A percentile compares a stretch with the other conserved stretches of the same genome.
phyloP scores from a whole-genome alignment of 2,329 filamentous ascomycete genomes.

The Monosporascus sp. region DNA sequence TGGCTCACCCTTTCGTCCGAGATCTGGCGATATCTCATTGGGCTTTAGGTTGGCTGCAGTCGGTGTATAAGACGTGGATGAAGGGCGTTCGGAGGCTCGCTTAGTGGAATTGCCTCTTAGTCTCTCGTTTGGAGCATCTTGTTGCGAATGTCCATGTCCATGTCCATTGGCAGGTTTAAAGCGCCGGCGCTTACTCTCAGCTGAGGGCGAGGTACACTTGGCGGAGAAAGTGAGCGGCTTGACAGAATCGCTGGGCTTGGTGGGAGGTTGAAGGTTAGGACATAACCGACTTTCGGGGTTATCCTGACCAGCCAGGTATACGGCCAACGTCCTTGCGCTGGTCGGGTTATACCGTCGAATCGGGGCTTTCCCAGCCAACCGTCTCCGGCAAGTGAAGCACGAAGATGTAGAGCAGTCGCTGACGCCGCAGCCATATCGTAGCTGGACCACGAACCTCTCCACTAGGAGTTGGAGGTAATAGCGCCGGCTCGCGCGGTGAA shows the following conservation, averaged over 20 bases:
- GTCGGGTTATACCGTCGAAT: conserved; percentile 74
- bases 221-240: conserved; percentile 42
- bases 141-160: background rate
- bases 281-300: conserved; percentile 69
- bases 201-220: conserved; percentile 21
- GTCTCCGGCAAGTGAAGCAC: conserved; percentile 73
- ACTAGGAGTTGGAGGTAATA: conserved; percentile 63
- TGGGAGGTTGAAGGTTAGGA: conserved; percentile 38
- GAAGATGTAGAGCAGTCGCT: conserved; percentile 66
- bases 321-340: conserved; percentile 75
- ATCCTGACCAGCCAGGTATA: conserved; percentile 74
- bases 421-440: conserved; percentile 74
- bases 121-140: background rate
- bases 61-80: conserved; percentile 1
- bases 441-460: conserved; percentile 71
- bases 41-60: background rate
- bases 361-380: conserved; percentile 60
- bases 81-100: background rate
- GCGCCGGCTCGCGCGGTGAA: conserved; percentile 55
- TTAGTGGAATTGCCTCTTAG: conserved; percentile 1
- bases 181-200: conserved; percentile 6
- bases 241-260: conserved; percentile 38
- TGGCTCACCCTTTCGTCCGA: conserved; percentile 1
- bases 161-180: background rate
- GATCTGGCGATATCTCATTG: conserved; percentile 1